A percentile compares a stretch with the other conserved stretches of the same genome.
phyloP scores from a whole-genome alignment of 2,329 filamentous ascomycete species.

The Delphinella strobiligena region DNA sequence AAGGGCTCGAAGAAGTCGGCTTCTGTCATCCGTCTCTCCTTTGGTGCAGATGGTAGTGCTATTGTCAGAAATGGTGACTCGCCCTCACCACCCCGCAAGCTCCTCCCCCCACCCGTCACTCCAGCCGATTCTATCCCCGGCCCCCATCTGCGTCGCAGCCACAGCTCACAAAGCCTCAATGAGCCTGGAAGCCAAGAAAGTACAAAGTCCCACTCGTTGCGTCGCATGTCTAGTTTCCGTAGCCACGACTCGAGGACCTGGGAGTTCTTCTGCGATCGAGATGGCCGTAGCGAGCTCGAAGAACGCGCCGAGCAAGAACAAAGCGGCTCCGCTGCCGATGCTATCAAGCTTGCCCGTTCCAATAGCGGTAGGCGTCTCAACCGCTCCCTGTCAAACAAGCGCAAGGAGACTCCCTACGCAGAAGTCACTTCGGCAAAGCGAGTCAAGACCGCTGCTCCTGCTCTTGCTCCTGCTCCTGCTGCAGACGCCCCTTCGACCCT shows the following conservation, averaged over 20 bases:
- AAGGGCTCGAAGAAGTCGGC: conserved; percentile 17
- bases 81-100: conserved; percentile 47
- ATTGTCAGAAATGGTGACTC: conserved; percentile 63
- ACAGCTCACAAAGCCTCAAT: conserved; percentile 47
- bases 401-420: conserved; percentile 27
- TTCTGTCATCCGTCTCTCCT: conserved; percentile 60
- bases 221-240: conserved; percentile 42
- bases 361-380: conserved; percentile 45
- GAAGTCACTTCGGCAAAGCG: conserved; percentile 15
- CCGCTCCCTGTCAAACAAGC: conserved; percentile 48
- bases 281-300: conserved; percentile 65
- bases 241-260: conserved; percentile 81
- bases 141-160: conserved; percentile 50
- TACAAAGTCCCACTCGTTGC: conserved; percentile 8
- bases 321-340: conserved; percentile 66
- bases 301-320: conserved; percentile 71
- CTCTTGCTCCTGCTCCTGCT: conserved; percentile 6
- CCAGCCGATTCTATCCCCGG: conserved; percentile 22
- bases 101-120: conserved; percentile 33
- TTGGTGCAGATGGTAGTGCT: conserved; percentile 84
- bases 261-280: conserved; percentile 81
- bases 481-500: conserved; percentile 2
- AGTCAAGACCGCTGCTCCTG: conserved; percentile 30
- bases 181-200: conserved; percentile 10
- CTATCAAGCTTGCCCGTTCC: conserved; percentile 69